Percentiles rank a stretch among this genome's conserved stretches.
These are phyloP conservation scores for Aphanomyces stellatus DNA, from an alignment of 352 stramenopile genomes.

Conservation along the genomic window DNA sequence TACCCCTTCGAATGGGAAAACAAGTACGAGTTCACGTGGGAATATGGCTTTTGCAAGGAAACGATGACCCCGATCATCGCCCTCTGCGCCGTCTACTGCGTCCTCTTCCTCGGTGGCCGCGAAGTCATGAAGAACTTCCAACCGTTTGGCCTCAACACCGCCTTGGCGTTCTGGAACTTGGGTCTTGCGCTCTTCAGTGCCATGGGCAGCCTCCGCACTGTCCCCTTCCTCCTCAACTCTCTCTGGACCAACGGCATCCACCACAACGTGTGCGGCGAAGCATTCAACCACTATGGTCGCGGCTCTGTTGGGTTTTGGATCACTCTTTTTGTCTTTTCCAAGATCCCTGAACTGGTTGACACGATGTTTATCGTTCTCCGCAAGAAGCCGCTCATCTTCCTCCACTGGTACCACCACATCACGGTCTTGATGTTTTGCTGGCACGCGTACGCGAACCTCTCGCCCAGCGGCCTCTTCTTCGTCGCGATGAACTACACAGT, in stretches of 20 bases:
- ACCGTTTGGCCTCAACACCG: conserved; percentile 60
- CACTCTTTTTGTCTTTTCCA: conserved; percentile 84
- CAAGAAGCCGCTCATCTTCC: conserved; percentile 96
- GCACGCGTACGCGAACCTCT: conserved; percentile 91
- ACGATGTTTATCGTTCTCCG: conserved; percentile 96
- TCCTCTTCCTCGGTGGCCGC: conserved; percentile 67
- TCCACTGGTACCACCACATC: conserved; percentile 99
- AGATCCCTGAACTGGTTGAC: conserved; percentile 91
- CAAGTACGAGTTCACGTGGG: conserved; percentile 60
- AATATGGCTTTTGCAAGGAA: conserved; percentile 56
- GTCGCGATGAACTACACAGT: conserved; percentile 98
- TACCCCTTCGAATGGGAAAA: conserved; percentile 70
- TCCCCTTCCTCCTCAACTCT: conserved; percentile 75
- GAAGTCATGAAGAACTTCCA: conserved; percentile 72
- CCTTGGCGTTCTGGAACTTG: conserved; percentile 77
- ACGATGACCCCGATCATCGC: conserved; percentile 48
- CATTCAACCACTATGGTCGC: conserved; percentile 56
- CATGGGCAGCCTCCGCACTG: conserved; percentile 62
- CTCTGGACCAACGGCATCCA: conserved; percentile 71
- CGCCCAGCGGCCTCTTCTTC: conserved; percentile 92
- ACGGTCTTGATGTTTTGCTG: conserved; percentile 97
- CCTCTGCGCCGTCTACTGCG: conserved; percentile 56
- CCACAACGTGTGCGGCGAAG: conserved; percentile 69
- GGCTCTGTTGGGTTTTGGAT: conserved; percentile 66
- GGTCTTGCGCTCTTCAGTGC: conserved; percentile 64